A percentile compares a stretch with the other conserved stretches of the same genome.
phyloP scores from a whole-genome alignment of 768 basidiomycete genomes.

The Pleurotus tuber-regium region DNA sequence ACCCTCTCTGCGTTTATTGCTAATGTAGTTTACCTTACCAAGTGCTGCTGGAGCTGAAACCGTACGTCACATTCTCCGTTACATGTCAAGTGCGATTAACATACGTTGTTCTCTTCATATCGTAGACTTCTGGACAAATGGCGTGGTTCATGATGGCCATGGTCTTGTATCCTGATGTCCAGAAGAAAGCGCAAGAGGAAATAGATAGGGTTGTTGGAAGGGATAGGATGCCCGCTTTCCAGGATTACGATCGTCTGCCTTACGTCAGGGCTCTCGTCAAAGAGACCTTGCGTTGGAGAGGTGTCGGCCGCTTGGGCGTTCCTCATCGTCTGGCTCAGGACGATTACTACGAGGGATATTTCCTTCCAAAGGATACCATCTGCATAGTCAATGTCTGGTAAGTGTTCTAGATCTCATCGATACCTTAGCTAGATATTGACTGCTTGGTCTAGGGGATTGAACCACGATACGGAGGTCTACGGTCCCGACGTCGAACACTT shows the following conservation, averaged over 20 bases:
- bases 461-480: constrained; percentile 18
- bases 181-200: constrained; percentile 23
- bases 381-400: constrained; percentile 13
- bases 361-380: constrained; percentile 31
- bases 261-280: constrained; percentile 22
- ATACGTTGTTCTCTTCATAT: constrained; percentile 16
- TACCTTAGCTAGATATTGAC: neutral
- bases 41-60: constrained; percentile 19
- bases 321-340: constrained; percentile 18
- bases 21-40: constrained; percentile 5
- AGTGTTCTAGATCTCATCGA: neutral
- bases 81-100: no score
- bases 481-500: constrained; percentile 24
- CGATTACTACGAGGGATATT: constrained; percentile 30
- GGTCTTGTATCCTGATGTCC: constrained; percentile 21
- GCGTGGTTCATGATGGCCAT: constrained; percentile 18
- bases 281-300: constrained; percentile 20
- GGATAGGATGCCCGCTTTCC: constrained; percentile 21
- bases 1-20: constrained; percentile 6
- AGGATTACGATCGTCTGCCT: constrained; percentile 16
- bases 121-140: constrained; percentile 18
- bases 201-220: constrained; percentile 20
- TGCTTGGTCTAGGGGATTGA: neutral
- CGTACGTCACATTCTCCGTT: constrained; percentile 15
- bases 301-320: constrained; percentile 17